A percentile compares a stretch with the other conserved stretches of the same genome.
phyloP scores from a whole-genome alignment of 2,329 filamentous ascomycete genomes.

The Fusarium secorum region DNA sequence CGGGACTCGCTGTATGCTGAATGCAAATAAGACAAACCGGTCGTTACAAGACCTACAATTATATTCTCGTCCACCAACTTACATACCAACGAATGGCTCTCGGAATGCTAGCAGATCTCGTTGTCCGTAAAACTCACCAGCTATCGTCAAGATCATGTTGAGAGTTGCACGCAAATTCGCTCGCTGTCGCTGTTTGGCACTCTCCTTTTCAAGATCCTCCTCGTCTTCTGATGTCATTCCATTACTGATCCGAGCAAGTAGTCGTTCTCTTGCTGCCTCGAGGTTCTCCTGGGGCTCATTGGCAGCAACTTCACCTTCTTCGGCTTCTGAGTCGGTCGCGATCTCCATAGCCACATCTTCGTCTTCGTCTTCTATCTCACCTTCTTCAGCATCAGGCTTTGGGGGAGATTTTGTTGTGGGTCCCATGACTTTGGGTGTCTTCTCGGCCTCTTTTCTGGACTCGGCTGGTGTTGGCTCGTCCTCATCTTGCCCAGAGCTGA shows the following conservation, averaged over 20 bases:
- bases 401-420: background rate
- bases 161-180: constrained; percentile 74
- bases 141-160: constrained; percentile 90
- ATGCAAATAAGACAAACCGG: constrained; percentile 23
- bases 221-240: constrained; percentile 31
- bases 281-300: constrained; percentile 49
- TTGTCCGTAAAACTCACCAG: constrained; percentile 90
- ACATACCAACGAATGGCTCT: constrained; percentile 63
- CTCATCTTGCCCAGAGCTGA: constrained; percentile 28
- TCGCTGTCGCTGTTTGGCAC: constrained; percentile 47
- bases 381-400: constrained; percentile 35
- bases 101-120: constrained; percentile 82
- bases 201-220: constrained; percentile 42
- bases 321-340: constrained; percentile 44
- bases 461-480: constrained; percentile 8
- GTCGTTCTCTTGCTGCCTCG: constrained; percentile 57
- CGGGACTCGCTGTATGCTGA: constrained; percentile 22
- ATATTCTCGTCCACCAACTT: constrained; percentile 28
- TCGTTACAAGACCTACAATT: constrained; percentile 16
- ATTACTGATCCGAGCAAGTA: constrained; percentile 56
- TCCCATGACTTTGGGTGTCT: background rate
- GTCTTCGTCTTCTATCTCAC: constrained; percentile 41
- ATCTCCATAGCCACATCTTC: constrained; percentile 56
- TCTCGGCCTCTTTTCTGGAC: constrained; percentile 15
- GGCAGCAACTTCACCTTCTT: constrained; percentile 48